Evolutionary conservation across 768 basidiomycete genomes (phyloP).

Genomic region (Trametes meyenii): DNA sequence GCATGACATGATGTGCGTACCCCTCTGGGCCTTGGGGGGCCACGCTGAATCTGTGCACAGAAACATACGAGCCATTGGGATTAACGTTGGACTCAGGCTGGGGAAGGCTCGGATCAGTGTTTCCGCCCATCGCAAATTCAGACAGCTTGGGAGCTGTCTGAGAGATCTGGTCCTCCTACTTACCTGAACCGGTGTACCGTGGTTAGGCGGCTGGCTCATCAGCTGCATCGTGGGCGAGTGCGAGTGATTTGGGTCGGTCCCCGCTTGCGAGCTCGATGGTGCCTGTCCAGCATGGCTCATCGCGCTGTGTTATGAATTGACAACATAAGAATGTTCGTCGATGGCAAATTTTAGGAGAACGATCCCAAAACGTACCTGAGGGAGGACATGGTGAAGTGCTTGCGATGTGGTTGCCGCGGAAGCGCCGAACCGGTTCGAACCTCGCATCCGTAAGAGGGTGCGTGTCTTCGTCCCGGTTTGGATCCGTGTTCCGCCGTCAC

Average conservation of each 20-base stretch:
- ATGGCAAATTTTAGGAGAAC: background rate
- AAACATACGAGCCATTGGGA: constrained; percentile 10
- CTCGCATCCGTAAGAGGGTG: background rate
- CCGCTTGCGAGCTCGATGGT: background rate
- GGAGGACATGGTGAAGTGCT: constrained; percentile 13
- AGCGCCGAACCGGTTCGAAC: constrained; percentile 27
- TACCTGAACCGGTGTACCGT: constrained; percentile 18
- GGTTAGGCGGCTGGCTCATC: constrained; percentile 24
- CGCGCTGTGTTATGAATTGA: constrained; percentile 2
- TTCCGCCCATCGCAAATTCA: background rate
- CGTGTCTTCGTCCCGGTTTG: background rate
- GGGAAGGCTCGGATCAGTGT: background rate
- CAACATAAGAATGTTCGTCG: background rate
- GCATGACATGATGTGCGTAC: constrained; percentile 23
- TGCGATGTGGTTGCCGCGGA: constrained; percentile 15
- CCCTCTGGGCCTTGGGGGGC: constrained; percentile 6
- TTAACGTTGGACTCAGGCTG: constrained; percentile 13
- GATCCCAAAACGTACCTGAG: constrained; percentile 8
- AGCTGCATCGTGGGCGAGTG: constrained; percentile 17
- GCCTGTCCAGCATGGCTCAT: constrained; percentile 16
- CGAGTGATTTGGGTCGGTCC: constrained; percentile 21
- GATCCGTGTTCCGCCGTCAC: background rate
- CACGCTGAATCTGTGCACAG: constrained; percentile 13
- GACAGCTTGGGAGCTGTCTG: too few relatives aligned
- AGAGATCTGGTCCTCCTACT: background rate